A percentile compares a stretch with the other conserved stretches of the same genome.
Conservation (phyloP, 2,329 filamentous ascomycete genomes). For the Parastagonospora avenae region DNA sequence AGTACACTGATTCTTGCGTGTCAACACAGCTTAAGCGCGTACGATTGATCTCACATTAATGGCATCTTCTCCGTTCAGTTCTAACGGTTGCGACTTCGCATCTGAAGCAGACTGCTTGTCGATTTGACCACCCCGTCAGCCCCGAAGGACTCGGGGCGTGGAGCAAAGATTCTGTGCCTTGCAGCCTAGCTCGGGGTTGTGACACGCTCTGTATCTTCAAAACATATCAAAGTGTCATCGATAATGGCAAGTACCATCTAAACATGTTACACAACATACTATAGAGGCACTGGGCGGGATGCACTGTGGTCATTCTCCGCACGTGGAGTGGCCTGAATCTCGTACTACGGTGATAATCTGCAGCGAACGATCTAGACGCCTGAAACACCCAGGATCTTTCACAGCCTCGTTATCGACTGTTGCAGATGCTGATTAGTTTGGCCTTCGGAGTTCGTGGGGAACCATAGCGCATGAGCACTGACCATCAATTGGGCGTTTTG, state of each 20-base stretch:
- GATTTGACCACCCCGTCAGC: too few relatives aligned
- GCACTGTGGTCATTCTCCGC: conserved; percentile 1
- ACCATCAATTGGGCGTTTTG: conserved; percentile 14
- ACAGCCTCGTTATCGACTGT: conserved; percentile 14
- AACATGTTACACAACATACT: conserved; percentile 7
- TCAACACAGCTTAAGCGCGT: too few relatives aligned
- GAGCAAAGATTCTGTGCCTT: too few relatives aligned
- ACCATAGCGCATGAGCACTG: conserved; percentile 28
- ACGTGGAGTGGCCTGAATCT: conserved; percentile 7
- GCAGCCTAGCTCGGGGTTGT: too few relatives aligned
- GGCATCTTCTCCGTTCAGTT: too few relatives aligned
- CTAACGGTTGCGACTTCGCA: too few relatives aligned
- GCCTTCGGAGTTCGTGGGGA: conserved; percentile 38
- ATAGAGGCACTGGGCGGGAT: not conserved
- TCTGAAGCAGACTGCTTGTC: too few relatives aligned
- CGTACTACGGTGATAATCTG: conserved; percentile 1
- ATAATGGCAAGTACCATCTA: conserved; percentile 2
- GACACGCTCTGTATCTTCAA: too few relatives aligned
- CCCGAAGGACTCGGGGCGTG: too few relatives aligned
- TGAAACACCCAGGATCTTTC: conserved; percentile 3
- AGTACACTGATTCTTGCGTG: too few relatives aligned
- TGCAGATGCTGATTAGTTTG: conserved; percentile 13
- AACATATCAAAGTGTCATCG: conserved; percentile 13
- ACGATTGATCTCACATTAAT: too few relatives aligned
- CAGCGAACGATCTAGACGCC: not conserved